Conservation (phyloP, 306 rosid genomes). For the Biancaea sappan region DNA sequence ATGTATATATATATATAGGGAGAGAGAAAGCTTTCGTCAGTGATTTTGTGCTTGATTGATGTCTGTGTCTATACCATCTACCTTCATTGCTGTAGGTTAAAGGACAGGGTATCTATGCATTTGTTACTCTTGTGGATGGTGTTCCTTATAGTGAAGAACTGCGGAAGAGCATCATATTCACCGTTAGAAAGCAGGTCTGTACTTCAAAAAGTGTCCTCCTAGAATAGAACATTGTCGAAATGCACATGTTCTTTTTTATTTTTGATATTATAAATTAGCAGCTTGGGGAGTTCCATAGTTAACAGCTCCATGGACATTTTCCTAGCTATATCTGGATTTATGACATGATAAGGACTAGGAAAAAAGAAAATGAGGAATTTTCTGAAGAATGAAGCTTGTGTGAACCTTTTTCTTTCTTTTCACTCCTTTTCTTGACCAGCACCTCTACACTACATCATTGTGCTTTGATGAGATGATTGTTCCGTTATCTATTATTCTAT, state of each 20-base stretch:
- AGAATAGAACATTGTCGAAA: not conserved
- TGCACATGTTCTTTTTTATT: not conserved
- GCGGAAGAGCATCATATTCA: constrained; percentile 73
- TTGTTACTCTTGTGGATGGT: constrained; percentile 86
- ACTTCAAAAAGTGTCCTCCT: constrained; percentile 24
- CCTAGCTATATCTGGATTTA: not conserved
- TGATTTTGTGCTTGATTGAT: too few species aligned
- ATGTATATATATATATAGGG: too few species aligned
- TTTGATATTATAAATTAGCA: not conserved
- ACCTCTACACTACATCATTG: not conserved
- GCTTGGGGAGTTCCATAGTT: not conserved
- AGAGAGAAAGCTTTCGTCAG: too few species aligned
- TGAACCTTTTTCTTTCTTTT: not conserved
- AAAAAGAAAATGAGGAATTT: not conserved
- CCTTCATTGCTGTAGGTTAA: constrained; percentile 65
- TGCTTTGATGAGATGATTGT: constrained; percentile 9
- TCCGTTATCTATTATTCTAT: not conserved
- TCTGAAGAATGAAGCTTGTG: not conserved
- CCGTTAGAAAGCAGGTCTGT: constrained; percentile 84
- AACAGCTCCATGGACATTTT: not conserved
- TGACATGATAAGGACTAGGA: not conserved
- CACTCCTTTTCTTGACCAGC: not conserved
- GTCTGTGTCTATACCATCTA: constrained; percentile 30
- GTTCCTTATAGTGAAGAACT: constrained; percentile 89
- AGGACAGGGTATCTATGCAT: constrained; percentile 96